Percentiles rank a stretch among this genome's conserved stretches.
Conservation (phyloP, 495 filamentous ascomycete genomes). For the Neurospora tetrasperma region DNA sequence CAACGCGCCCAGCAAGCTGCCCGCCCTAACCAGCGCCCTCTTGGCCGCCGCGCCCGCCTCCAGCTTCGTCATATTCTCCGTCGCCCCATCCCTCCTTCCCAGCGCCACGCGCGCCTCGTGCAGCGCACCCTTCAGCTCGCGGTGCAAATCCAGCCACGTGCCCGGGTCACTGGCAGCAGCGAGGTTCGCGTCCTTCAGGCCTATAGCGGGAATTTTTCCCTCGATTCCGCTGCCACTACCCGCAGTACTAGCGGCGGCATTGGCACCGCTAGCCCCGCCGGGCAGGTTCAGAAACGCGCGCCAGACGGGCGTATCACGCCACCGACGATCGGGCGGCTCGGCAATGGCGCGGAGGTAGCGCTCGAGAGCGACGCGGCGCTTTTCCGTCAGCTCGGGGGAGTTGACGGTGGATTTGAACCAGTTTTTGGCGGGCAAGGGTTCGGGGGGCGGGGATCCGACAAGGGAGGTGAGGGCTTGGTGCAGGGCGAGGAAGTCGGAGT, state of each 20-base stretch:
- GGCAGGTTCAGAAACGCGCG: slow-evolving; percentile 64
- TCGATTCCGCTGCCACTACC: slow-evolving; percentile 19
- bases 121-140: slow-evolving; percentile 70
- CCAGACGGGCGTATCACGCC: slow-evolving; percentile 81
- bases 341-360: slow-evolving; percentile 75
- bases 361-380: slow-evolving; percentile 67
- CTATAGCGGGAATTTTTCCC: slow-evolving; percentile 28
- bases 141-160: slow-evolving; percentile 78
- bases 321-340: slow-evolving; percentile 60
- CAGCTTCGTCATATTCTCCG: slow-evolving; percentile 34
- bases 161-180: slow-evolving; percentile 59
- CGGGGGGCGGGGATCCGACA: slow-evolving; percentile 48
- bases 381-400: slow-evolving; percentile 68
- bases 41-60: slow-evolving; percentile 78
- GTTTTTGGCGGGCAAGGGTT: slow-evolving; percentile 65
- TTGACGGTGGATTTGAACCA: slow-evolving; percentile 76
- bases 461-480: slow-evolving; percentile 56
- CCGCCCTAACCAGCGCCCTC: slow-evolving; percentile 65
- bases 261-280: slow-evolving; percentile 5
- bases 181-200: slow-evolving; percentile 21
- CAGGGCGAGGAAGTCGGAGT: slow-evolving; percentile 80
- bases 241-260: slow-evolving; percentile 34
- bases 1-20: slow-evolving; percentile 53
- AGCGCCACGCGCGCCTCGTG: slow-evolving; percentile 73
- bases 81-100: slow-evolving; percentile 64